Base-by-base conservation (phyloP, 306 rosid species). In the Ochetophila trinervis region DNA sequence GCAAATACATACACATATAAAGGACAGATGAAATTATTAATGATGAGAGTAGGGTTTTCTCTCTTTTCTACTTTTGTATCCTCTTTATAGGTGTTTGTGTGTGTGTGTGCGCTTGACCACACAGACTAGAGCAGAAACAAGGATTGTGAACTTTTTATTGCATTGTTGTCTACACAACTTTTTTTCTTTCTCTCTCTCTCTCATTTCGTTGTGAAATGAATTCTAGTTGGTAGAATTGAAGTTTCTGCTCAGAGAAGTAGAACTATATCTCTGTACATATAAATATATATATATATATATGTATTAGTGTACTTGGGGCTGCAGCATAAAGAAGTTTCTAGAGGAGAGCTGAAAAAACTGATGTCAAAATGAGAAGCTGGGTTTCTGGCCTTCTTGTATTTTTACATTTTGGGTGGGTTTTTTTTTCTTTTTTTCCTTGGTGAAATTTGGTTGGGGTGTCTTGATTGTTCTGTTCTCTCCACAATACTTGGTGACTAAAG, bases 1-100 rank as follows among this genome's bases (percentile, higher is more conserved):
- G 84, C 75, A 82, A 76, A 82, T 84, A 92, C 90, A 83, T 82
- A 81, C 77, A 85, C 85, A 87, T 87, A 53, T 57, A 50, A 50
- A 65, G 86, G 85, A 84, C 83, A 83, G 83, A 73, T 73, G 80
- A 83, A 60, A 74, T 72, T 82, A 79, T 72, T 74, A 74, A 65
- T 65, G 61, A 82, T 62, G 58, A 66, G 77, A 83, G 76, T 74
- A 79, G 83, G 66, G 49, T 72, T 56, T 78, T 75, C 21, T 67
- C 75, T 27, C 61, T 65, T 53, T 62, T 67, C 67, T 70, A 22
- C 73, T 73, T 56, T 62, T 84, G 62, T 50, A 48, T 75, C 76
- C 73, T 54, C 42, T 76, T 65, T 68, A 57, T 78, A 67, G 78
- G 74, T 76, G 72, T 47, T 15, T 45, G 17, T 47, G 17, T 17